These are phyloP conservation scores for Fusarium torulosum DNA, from an alignment of 2,329 filamentous ascomycete species.

Conservation along the genomic window DNA sequence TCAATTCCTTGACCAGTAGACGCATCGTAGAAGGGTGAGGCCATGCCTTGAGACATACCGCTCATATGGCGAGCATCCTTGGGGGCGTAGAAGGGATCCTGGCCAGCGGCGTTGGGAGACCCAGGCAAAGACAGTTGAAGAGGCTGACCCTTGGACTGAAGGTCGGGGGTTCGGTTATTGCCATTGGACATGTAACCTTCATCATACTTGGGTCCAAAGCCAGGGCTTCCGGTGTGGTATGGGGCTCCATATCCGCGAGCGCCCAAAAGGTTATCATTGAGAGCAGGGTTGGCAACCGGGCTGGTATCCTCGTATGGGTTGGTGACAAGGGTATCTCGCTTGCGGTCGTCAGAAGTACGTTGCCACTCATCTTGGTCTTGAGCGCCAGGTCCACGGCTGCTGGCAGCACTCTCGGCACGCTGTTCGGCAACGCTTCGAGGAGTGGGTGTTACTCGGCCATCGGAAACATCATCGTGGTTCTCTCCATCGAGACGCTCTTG, in stretches of 20 bases:
- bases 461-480: conserved; percentile 61
- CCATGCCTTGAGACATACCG: conserved; percentile 92
- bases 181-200: conserved; percentile 92
- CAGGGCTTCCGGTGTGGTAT: conserved; percentile 68
- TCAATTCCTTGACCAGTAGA: conserved; percentile 90
- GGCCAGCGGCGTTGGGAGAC: conserved; percentile 62
- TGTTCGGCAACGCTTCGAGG: conserved; percentile 47
- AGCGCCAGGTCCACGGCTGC: conserved; percentile 51
- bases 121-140: conserved; percentile 61
- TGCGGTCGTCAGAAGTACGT: conserved; percentile 71
- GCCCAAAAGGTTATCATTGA: conserved; percentile 64
- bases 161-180: conserved; percentile 67
- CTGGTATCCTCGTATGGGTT: conserved; percentile 76
- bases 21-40: conserved; percentile 89
- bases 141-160: conserved; percentile 68
- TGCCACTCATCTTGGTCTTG: conserved; percentile 75
- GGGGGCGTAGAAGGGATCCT: conserved; percentile 75
- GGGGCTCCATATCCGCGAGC: conserved; percentile 58
- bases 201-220: conserved; percentile 73
- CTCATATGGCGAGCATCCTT: conserved; percentile 76
- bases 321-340: conserved; percentile 74
- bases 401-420: conserved; percentile 52
- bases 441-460: conserved; percentile 66
- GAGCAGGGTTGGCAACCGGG: conserved; percentile 68
- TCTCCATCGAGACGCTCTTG: conserved; percentile 76